Percentiles rank a stretch among this genome's conserved stretches.
Conservation (phyloP, 1,284 basidiomycete genomes). For the Austroboletus niveus region DNA sequence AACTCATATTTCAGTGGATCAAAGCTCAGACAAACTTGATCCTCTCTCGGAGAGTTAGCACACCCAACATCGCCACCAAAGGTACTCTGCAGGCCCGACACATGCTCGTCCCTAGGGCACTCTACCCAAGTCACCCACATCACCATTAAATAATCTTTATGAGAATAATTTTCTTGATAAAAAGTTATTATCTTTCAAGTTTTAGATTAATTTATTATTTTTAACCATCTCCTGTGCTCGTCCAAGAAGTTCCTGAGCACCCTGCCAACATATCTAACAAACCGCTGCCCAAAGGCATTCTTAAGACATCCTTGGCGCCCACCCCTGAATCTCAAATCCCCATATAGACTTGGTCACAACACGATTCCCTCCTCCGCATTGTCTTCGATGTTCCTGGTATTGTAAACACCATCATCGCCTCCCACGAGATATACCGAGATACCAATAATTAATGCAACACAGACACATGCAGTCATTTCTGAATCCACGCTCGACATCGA, state of each 20-base stretch:
- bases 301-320: slow-evolving; percentile 29
- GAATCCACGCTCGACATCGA: slow-evolving; percentile 59
- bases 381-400: slow-evolving; percentile 51
- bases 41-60: slow-evolving; percentile 63
- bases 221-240: slow-evolving; percentile 30
- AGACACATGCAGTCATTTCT: slow-evolving; percentile 47
- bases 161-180: no score
- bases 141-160: slow-evolving; percentile 1
- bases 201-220: no score
- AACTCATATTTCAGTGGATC: slow-evolving; percentile 64
- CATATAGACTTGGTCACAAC: slow-evolving; percentile 51
- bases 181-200: no score
- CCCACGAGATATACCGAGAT: slow-evolving; percentile 7
- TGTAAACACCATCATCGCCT: slow-evolving; percentile 36
- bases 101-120: slow-evolving; percentile 47
- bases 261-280: slow-evolving; percentile 6
- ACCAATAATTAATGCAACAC: slow-evolving; percentile 2
- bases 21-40: slow-evolving; percentile 55
- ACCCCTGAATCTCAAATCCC: slow-evolving; percentile 23
- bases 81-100: slow-evolving; percentile 58
- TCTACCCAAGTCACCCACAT: slow-evolving; percentile 36
- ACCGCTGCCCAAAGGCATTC: slow-evolving; percentile 38
- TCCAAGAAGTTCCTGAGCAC: slow-evolving; percentile 41
- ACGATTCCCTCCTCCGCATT: slow-evolving; percentile 42
- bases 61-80: slow-evolving; percentile 70